These are phyloP conservation scores for Salvia hispanica DNA, from an alignment of 257 asterid genomes.

Conservation along the genomic window DNA sequence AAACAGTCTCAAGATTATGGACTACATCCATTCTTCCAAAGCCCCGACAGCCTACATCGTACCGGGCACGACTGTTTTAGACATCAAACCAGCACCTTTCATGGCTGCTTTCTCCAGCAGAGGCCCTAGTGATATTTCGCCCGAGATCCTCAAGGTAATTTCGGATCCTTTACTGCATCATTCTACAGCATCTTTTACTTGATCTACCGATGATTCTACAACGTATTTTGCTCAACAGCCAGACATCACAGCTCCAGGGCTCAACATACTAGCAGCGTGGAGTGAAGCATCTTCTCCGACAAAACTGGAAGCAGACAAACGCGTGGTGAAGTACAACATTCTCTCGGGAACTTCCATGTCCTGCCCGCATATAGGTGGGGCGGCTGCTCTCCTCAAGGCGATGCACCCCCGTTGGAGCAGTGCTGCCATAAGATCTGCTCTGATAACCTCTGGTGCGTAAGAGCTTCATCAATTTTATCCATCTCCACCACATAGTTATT, in stretches of 20 bases:
- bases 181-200: too few relatives aligned
- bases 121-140: constrained; percentile 52
- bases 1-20: constrained; percentile 41
- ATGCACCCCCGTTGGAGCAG: constrained; percentile 89
- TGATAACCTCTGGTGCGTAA: constrained; percentile 67
- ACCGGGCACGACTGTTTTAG: constrained; percentile 40
- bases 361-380: constrained; percentile 80
- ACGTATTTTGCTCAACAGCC: constrained; percentile 50
- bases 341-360: constrained; percentile 93
- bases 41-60: constrained; percentile 40
- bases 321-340: constrained; percentile 70
- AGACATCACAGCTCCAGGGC: constrained; percentile 91
- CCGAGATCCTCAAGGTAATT: constrained; percentile 58
- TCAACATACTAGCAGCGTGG: constrained; percentile 96
- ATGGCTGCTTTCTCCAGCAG: constrained; percentile 64
- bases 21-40: constrained; percentile 43
- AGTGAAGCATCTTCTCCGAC: constrained; percentile 84
- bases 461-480: neutral
- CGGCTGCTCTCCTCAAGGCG: constrained; percentile 79
- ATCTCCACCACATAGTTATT: neutral
- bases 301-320: constrained; percentile 48
- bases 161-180: too few relatives aligned
- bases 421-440: constrained; percentile 93
- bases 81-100: constrained; percentile 57
- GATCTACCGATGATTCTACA: neutral